These are phyloP conservation scores for Cladophialophora chaetospira DNA, from an alignment of 2,329 filamentous ascomycete species.

Conservation along the genomic window DNA sequence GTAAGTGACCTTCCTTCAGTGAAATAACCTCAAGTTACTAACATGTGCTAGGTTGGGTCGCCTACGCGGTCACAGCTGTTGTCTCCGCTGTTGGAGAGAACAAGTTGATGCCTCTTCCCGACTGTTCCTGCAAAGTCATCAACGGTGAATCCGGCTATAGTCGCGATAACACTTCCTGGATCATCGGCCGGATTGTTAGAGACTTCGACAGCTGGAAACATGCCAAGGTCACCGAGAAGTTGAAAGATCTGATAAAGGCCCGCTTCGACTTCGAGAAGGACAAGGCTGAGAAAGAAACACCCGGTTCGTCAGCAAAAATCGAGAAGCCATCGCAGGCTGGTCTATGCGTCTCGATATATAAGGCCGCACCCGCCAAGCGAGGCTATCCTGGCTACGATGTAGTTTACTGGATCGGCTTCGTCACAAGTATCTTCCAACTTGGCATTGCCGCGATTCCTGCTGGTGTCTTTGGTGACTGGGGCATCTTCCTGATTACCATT, in stretches of 20 bases:
- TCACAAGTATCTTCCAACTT: constrained; percentile 37
- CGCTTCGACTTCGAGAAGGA: constrained; percentile 13
- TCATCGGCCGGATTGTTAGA: constrained; percentile 47
- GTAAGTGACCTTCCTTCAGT: background rate
- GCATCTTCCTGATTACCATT: constrained; percentile 41
- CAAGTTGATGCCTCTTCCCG: constrained; percentile 41
- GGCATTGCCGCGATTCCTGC: constrained; percentile 39
- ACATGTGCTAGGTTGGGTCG: constrained; percentile 37
- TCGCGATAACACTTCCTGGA: constrained; percentile 46
- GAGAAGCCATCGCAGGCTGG: constrained; percentile 14
- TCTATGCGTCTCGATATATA: constrained; percentile 32
- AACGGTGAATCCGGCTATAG: constrained; percentile 40
- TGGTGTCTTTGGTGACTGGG: constrained; percentile 38
- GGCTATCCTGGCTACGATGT: constrained; percentile 24
- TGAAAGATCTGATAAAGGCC: constrained; percentile 10
- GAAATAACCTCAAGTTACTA: background rate
- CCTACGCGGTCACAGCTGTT: constrained; percentile 40
- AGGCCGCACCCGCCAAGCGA: constrained; percentile 13
- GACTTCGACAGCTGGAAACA: constrained; percentile 41
- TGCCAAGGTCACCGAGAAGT: background rate
- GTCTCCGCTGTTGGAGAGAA: constrained; percentile 38
- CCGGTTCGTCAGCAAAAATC: constrained; percentile 1
- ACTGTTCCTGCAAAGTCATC: constrained; percentile 38
- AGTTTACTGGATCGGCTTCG: constrained; percentile 34
- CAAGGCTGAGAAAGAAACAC: constrained; percentile 10